Percentiles rank a stretch among this genome's conserved stretches.
Conservation (phyloP, 495 filamentous ascomycete genomes). For the Penicillium turbatum region DNA sequence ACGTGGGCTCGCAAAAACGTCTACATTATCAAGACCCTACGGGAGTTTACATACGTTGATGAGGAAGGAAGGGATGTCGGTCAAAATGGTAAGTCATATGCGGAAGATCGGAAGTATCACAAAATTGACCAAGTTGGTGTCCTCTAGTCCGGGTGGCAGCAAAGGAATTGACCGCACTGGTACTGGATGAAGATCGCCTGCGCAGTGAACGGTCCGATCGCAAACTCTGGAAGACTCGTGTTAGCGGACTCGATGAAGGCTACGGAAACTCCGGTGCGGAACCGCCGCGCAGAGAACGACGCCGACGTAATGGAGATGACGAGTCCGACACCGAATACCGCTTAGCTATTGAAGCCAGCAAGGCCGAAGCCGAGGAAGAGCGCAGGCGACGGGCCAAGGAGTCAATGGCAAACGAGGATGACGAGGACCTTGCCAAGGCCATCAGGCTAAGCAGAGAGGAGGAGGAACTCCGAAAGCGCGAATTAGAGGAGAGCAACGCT, state of each 20-base stretch:
- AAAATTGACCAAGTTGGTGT: background rate
- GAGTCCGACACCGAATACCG: slow-evolving; percentile 92
- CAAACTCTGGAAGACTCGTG: slow-evolving; percentile 94
- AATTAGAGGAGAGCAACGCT: slow-evolving; percentile 87
- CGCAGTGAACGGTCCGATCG: slow-evolving; percentile 87
- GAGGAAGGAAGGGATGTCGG: slow-evolving; percentile 94
- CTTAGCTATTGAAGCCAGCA: slow-evolving; percentile 94
- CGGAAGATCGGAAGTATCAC: slow-evolving; percentile 12
- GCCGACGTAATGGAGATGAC: slow-evolving; percentile 50
- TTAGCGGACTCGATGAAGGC: slow-evolving; percentile 87
- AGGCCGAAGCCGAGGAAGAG: slow-evolving; percentile 92
- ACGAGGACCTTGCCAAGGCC: slow-evolving; percentile 88
- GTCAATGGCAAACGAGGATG: slow-evolving; percentile 49
- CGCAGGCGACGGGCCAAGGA: slow-evolving; percentile 61
- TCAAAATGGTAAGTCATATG: slow-evolving; percentile 68
- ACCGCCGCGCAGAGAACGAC: slow-evolving; percentile 40
- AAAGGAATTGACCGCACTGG: slow-evolving; percentile 91
- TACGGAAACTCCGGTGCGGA: slow-evolving; percentile 35
- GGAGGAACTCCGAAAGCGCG: slow-evolving; percentile 79
- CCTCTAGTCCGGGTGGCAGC: slow-evolving; percentile 83
- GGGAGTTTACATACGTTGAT: slow-evolving; percentile 94
- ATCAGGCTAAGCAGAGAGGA: slow-evolving; percentile 96
- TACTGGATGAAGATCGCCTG: slow-evolving; percentile 91
- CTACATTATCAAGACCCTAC: slow-evolving; percentile 96
- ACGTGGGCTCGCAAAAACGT: slow-evolving; percentile 98